These are phyloP conservation scores for Acmispon strigosus DNA, from an alignment of 306 rosid species.

Conservation along the genomic window DNA sequence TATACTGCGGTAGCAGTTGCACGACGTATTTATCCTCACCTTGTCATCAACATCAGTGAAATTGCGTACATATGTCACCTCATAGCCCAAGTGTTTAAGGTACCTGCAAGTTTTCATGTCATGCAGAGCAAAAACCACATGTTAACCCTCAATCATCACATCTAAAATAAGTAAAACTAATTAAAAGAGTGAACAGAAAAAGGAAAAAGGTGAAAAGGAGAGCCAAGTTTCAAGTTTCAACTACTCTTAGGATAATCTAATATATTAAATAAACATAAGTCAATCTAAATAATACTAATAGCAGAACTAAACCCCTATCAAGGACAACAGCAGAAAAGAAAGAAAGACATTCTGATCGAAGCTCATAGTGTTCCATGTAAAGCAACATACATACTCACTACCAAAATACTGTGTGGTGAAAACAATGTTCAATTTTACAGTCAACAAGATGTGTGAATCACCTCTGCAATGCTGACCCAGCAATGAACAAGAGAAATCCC, in stretches of 20 bases:
- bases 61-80: slow-evolving; percentile 86
- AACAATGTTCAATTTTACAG: too few species aligned
- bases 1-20: neutral
- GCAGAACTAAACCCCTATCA: neutral
- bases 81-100: slow-evolving; percentile 67
- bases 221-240: neutral
- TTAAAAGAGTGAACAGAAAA: too few species aligned
- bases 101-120: slow-evolving; percentile 47
- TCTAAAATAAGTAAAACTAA: neutral
- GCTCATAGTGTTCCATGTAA: too few species aligned
- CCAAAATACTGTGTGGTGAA: too few species aligned
- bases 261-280: neutral
- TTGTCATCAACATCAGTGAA: slow-evolving; percentile 98
- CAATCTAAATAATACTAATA: neutral
- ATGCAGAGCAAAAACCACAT: neutral
- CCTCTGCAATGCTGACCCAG: neutral
- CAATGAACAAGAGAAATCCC: neutral
- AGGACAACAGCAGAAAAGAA: neutral
- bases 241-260: neutral
- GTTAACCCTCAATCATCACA: neutral
- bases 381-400: too few species aligned
- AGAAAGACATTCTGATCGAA: neutral
- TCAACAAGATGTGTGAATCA: too few species aligned
- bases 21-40: slow-evolving; percentile 38
- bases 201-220: neutral